phyloP scores from a whole-genome alignment of 139 green algal species.

The Mychonastes homosphaera region DNA sequence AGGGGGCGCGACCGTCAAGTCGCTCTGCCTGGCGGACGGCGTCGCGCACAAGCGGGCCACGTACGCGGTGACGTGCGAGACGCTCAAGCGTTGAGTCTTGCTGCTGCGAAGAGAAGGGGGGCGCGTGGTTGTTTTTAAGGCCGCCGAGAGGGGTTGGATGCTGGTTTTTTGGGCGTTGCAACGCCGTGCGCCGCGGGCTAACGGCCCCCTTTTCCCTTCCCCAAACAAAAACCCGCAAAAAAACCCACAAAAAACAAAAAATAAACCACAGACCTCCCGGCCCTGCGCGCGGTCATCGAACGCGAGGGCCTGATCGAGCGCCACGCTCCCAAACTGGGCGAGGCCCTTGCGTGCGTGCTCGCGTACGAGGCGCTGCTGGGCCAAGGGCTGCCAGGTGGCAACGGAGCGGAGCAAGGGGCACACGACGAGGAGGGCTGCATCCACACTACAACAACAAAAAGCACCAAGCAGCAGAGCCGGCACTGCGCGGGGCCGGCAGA shows the following conservation, averaged over 20 bases:
- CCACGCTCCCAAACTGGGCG: too few relatives aligned
- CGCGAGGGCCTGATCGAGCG: too few relatives aligned
- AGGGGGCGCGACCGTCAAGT: constrained; percentile 31
- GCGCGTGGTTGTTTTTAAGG: too few relatives aligned
- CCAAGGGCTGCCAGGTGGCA: constrained; percentile 23
- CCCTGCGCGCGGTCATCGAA: too few relatives aligned
- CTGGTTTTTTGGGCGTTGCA: too few relatives aligned
- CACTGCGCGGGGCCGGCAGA: neutral
- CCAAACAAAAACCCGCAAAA: too few relatives aligned
- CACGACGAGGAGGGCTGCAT: neutral
- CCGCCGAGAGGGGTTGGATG: too few relatives aligned
- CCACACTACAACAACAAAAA: neutral
- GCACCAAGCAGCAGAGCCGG: neutral
- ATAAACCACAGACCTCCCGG: too few relatives aligned
- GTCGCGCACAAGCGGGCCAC: constrained; percentile 76
- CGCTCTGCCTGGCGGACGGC: constrained; percentile 62
- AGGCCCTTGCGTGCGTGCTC: constrained; percentile 42
- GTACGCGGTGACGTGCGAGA: constrained; percentile 78
- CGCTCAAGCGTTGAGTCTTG: constrained; percentile 49
- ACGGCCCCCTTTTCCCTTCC: too few relatives aligned
- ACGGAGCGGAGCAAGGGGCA: neutral
- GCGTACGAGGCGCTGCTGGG: constrained; percentile 69
- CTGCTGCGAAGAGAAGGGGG: neutral
- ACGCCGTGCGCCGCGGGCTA: too few relatives aligned
- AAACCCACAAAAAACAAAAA: too few relatives aligned